Evolutionary conservation across 116 monocot species (phyloP).

Genomic region (Iris pallida): DNA sequence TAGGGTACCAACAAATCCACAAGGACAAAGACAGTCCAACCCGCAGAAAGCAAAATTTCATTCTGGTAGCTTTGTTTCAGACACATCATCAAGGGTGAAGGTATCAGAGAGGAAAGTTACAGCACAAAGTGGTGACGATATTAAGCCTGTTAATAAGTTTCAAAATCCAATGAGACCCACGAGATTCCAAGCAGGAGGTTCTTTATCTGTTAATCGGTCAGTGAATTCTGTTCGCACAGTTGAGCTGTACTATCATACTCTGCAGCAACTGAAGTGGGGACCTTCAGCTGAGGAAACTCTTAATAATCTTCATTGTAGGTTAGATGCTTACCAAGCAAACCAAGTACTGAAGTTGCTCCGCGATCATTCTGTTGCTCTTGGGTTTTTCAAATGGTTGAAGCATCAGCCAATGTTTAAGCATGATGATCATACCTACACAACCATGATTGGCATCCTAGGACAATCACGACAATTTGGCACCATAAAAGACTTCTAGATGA

Average conservation of each 20-base stretch:
- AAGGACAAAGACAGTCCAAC: conserved; percentile 22
- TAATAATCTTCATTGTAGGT: conserved; percentile 47
- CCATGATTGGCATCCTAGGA: conserved; percentile 95
- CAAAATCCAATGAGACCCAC: conserved; percentile 26
- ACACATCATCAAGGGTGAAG: conserved; percentile 11
- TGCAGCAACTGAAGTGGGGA: conserved; percentile 77
- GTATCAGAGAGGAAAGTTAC: conserved; percentile 11
- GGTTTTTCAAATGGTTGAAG: conserved; percentile 93
- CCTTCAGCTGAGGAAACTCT: conserved; percentile 47
- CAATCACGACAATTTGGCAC: conserved; percentile 71
- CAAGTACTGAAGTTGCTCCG: conserved; percentile 77
- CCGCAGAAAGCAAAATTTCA: conserved; percentile 24
- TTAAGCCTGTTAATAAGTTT: conserved; percentile 21
- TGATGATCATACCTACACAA: conserved; percentile 90
- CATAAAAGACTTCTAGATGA: conserved; percentile 68
- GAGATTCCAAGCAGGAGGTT: conserved; percentile 21
- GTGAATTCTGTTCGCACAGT: conserved; percentile 32
- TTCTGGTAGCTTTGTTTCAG: conserved; percentile 19
- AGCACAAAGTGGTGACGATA: not conserved
- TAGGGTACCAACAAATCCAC: conserved; percentile 6
- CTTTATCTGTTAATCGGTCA: conserved; percentile 8
- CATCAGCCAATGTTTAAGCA: conserved; percentile 76
- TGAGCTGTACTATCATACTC: conserved; percentile 47
- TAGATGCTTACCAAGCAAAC: conserved; percentile 88
- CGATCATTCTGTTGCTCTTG: conserved; percentile 76